Evolutionary conservation across 768 basidiomycete genomes (phyloP), one percentile per base, ranked within the genome.

Genomic region (Trametes gibbosa): DNA sequence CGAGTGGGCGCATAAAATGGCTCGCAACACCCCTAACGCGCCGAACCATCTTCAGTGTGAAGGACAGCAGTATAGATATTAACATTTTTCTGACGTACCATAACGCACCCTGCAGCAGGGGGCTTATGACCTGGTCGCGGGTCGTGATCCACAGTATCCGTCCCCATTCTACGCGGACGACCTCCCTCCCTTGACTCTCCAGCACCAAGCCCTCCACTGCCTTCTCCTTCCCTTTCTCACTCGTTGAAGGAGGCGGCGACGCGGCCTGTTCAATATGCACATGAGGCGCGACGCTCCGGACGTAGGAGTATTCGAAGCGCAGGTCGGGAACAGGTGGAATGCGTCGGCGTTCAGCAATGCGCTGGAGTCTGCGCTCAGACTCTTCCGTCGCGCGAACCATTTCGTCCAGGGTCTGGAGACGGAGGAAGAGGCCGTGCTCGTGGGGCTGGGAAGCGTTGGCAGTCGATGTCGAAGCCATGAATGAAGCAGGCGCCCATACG

Each of bases 251-350:
- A 4, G 29, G 29, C 29, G 29, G 32, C 43, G 13, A 17, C 17
- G 21, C 9, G 62, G 14, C 12, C 10, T 48, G 61, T 39, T 71
- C 72, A 48, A 86, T 66, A 50, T 81, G 76, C 49, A 85, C 72
- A 65, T 77, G 84, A 8, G 77, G 75, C 24, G 74, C 76, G 61
- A 90, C 77, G 63, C 84, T 87, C 62, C 78, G 79, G 56, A 89
- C 60, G 70, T 88, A 92, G 50, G 82, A 84, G 57, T 83, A 79
- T 67, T 91, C 89, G 74, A 89, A 90, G 25, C 89, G 87, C 37
- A 90, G 74, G 68, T 92, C 89, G 25, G 89, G 88, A 52, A 90
- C 84, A 42, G 73, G 68, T 24, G 84, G 82, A n/a, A 85, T 56
- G 35, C 58, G 69, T 50, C 74, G 78, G 14, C 61, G 56, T 24